Percentiles rank a stretch among this genome's conserved stretches.
Conservation (phyloP, 2,329 filamentous ascomycete genomes). For the Cordyceps cateniannulata region DNA sequence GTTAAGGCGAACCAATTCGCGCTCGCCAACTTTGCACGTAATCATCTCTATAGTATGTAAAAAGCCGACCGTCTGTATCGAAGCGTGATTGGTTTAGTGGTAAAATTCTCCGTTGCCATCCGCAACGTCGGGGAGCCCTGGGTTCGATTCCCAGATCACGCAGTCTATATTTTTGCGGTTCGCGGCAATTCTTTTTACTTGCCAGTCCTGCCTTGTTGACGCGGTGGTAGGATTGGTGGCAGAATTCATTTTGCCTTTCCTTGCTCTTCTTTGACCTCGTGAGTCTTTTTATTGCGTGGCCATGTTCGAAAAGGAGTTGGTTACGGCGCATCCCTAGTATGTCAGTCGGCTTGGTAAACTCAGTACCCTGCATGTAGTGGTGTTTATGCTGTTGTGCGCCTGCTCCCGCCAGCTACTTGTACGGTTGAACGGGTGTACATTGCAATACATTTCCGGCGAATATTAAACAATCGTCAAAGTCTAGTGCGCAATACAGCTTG, state of each 20-base stretch:
- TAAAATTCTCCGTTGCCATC: slow-evolving; percentile 20
- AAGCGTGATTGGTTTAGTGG: slow-evolving; percentile 20
- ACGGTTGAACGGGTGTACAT: background rate
- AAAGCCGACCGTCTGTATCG: background rate
- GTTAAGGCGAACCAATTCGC: no score
- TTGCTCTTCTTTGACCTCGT: background rate
- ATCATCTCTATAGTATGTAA: background rate
- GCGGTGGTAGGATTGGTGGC: background rate
- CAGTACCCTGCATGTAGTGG: background rate
- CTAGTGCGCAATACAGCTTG: background rate
- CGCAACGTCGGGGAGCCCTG: slow-evolving; percentile 18
- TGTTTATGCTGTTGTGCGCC: no score
- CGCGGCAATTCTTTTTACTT: background rate
- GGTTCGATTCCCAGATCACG: slow-evolving; percentile 19
- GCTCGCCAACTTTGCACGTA: no score
- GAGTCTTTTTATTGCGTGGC: no score
- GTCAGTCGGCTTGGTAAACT: no score
- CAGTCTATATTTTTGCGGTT: slow-evolving; percentile 2
- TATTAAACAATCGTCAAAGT: background rate
- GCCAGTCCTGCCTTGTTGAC: background rate
- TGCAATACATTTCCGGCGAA: background rate
- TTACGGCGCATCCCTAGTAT: background rate
- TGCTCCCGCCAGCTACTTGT: no score
- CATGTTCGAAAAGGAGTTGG: background rate
- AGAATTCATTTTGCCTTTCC: background rate